phyloP scores from a whole-genome alignment of 305 asterid genomes.

The Nicotiana rustica region DNA sequence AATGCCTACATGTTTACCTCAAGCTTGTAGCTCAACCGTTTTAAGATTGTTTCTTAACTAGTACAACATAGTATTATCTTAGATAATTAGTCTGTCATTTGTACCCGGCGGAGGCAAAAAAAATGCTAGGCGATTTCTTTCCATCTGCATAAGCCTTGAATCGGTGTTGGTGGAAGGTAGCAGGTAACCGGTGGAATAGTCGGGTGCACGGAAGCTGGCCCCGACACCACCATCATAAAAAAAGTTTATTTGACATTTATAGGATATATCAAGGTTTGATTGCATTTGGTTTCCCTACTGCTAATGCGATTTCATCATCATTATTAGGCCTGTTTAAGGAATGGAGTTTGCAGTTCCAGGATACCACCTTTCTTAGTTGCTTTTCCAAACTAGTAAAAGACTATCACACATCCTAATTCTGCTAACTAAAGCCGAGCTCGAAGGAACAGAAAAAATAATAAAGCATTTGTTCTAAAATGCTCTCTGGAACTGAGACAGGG shows the following conservation, averaged over 20 bases:
- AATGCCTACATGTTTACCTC: conserved; percentile 4
- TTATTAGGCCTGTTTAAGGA: background rate
- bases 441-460: background rate
- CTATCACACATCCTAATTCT: background rate
- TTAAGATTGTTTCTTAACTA: background rate
- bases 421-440: background rate
- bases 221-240: too few species aligned
- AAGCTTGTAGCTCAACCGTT: conserved; percentile 3
- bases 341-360: background rate
- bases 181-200: too few species aligned
- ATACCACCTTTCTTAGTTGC: background rate
- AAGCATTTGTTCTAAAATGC: background rate
- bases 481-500: background rate
- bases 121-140: too few species aligned
- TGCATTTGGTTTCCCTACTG: conserved; percentile 1
- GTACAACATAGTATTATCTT: background rate
- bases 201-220: too few species aligned
- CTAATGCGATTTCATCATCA: background rate
- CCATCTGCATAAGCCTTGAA: too few species aligned
- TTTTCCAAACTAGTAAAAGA: background rate
- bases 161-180: too few species aligned
- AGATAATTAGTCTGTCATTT: background rate
- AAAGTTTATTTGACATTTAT: background rate
- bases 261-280: conserved; percentile 15
- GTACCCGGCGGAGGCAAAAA: background rate